phyloP scores from a whole-genome alignment of 1,284 basidiomycete genomes.

The Moniliella sp. region DNA sequence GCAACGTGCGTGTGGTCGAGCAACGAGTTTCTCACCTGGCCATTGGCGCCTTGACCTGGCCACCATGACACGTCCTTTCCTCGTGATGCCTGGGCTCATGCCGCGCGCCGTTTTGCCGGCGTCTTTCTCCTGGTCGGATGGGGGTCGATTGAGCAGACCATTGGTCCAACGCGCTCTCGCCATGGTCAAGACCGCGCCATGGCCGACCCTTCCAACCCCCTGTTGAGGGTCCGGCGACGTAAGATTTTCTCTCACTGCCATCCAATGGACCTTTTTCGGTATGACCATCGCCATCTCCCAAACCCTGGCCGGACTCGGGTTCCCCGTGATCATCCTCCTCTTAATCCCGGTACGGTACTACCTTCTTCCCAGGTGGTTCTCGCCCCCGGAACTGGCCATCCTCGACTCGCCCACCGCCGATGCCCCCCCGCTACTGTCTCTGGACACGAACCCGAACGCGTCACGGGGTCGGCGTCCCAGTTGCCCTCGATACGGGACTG shows the following conservation, averaged over 20 bases:
- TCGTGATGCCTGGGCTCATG: conserved; percentile 28
- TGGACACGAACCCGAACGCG: conserved; percentile 18
- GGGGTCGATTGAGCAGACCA: conserved; percentile 54
- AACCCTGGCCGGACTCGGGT: conserved; percentile 57
- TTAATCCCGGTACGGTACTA: conserved; percentile 60
- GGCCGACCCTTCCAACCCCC: conserved; percentile 36
- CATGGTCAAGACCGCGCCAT: conserved; percentile 48
- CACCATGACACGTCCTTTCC: conserved; percentile 29
- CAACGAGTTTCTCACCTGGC: conserved; percentile 25
- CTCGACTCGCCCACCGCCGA: conserved; percentile 66
- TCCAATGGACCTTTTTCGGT: conserved; percentile 68
- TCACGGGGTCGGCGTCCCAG: conserved; percentile 13
- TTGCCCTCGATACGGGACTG: conserved; percentile 10
- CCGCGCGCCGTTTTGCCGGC: conserved; percentile 24
- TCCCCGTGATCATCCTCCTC: conserved; percentile 68
- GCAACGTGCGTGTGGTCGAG: conserved; percentile 23
- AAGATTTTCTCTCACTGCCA: conserved; percentile 52
- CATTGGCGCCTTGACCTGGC: conserved; percentile 30
- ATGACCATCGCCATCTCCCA: conserved; percentile 77
- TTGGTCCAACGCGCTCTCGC: conserved; percentile 65
- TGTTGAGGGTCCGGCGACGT: conserved; percentile 51
- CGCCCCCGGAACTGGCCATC: conserved; percentile 54
- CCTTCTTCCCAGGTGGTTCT: conserved; percentile 58
- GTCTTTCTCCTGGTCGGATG: conserved; percentile 33
- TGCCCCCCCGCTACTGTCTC: conserved; percentile 28